These are phyloP conservation scores for Candida taoyuanica DNA, from an alignment of 805 yeast genomes.

Conservation along the genomic window DNA sequence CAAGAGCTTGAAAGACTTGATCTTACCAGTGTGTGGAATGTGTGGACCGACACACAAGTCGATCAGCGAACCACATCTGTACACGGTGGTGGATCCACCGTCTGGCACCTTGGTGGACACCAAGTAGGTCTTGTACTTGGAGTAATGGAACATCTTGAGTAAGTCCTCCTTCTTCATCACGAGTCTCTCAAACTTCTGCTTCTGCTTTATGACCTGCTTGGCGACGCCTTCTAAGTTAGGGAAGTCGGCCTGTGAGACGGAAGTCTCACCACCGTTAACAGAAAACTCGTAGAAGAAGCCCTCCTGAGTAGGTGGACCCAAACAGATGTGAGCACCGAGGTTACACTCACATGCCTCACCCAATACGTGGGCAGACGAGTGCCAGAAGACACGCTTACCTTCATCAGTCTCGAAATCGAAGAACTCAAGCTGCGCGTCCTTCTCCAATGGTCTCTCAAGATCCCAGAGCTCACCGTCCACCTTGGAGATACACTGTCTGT, in stretches of 20 bases:
- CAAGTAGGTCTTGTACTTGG: constrained; percentile 89
- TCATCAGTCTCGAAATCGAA: constrained; percentile 91
- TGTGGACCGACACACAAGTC: constrained; percentile 98
- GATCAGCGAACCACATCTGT: constrained; percentile 95
- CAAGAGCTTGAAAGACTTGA: constrained; percentile 88
- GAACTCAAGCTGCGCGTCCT: constrained; percentile 63
- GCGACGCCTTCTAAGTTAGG: constrained; percentile 79
- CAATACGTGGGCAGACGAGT: constrained; percentile 94
- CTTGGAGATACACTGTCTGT: constrained; percentile 86
- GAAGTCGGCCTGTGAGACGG: constrained; percentile 80
- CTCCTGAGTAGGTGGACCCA: constrained; percentile 97
- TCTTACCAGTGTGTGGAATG: constrained; percentile 94
- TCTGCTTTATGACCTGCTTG: constrained; percentile 86
- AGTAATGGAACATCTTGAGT: constrained; percentile 89
- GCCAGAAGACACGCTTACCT: constrained; percentile 97
- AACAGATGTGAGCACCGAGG: constrained; percentile 86
- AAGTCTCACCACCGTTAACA: constrained; percentile 68
- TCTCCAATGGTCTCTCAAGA: constrained; percentile 87
- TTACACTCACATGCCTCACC: constrained; percentile 99
- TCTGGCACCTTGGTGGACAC: constrained; percentile 90
- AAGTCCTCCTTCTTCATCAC: constrained; percentile 89
- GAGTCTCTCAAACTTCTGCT: constrained; percentile 91
- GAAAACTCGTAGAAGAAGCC: constrained; percentile 98
- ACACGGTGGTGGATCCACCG: constrained; percentile 92
- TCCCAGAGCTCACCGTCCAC: constrained; percentile 94